A percentile compares a stretch with the other conserved stretches of the same genome.
Conservation (phyloP, 2,329 filamentous ascomycete species). For the Hypoxylon sp. region DNA sequence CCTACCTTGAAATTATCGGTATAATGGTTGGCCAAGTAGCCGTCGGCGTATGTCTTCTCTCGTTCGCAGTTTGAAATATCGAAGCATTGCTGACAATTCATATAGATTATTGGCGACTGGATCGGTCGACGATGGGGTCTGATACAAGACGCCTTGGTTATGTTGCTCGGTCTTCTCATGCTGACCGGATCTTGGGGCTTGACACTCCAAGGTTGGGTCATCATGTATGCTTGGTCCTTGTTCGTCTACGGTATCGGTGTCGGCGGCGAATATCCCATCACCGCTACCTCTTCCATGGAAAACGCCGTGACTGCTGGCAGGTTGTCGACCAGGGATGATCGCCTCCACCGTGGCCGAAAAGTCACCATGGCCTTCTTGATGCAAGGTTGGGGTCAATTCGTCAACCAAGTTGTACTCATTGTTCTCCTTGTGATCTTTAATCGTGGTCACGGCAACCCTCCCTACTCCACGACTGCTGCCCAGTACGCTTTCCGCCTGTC, state of each 20-base stretch:
- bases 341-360: constrained; percentile 94
- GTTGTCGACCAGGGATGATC: constrained; percentile 90
- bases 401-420: constrained; percentile 93
- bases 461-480: constrained; percentile 81
- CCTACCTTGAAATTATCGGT: constrained; percentile 92
- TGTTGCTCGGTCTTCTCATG: constrained; percentile 94
- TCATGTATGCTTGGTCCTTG: constrained; percentile 94
- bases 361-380: constrained; percentile 97
- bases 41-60: constrained; percentile 73
- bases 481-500: constrained; percentile 95
- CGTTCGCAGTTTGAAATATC: constrained; percentile 3
- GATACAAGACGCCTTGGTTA: constrained; percentile 94
- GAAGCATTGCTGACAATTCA: constrained; percentile 32
- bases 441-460: constrained; percentile 78
- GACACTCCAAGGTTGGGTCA: constrained; percentile 92
- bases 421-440: constrained; percentile 90
- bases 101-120: constrained; percentile 73
- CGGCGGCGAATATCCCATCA: constrained; percentile 96
- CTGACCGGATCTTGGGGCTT: constrained; percentile 91
- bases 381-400: constrained; percentile 97
- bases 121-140: constrained; percentile 94
- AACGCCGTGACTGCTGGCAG: constrained; percentile 87
- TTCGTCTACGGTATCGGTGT: constrained; percentile 86
- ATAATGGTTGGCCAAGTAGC: constrained; percentile 94
- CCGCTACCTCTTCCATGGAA: constrained; percentile 94